Base-by-base conservation (phyloP, 805 yeast genomes). In the Candida michaelii region DNA sequence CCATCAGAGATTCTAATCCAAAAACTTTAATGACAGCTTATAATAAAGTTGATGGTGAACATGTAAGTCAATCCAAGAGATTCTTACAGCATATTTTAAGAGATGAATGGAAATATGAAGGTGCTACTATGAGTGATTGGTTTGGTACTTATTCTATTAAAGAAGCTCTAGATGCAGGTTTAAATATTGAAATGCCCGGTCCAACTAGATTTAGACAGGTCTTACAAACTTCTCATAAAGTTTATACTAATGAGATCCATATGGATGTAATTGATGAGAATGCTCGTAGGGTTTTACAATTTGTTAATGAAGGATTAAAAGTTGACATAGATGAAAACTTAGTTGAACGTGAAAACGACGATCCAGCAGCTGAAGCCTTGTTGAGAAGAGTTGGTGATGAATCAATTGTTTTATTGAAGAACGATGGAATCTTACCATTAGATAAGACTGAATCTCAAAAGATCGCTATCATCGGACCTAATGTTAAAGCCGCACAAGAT, bases 101-200 rank as follows among this genome's bases (percentile, higher is more conserved):
- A 42, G 54, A 65, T 2, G 85, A 81, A 55, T 81, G 83, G 83
- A 63, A 66, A 4, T 81, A 69, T 62, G 63, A 74, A 6, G 86
- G 86, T 33, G 56, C 73, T 29, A 56, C 73, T 27, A 78, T 82
- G 80, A 74, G 82, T 21, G 87, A 81, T 59, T 81, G 86, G 86
- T 74, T 54, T 54, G 87, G 86, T 18, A 68, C 72, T 8, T 79
- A 75, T 56, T 67, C 80, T 12, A 61, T 63, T 27, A 65, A 63
- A 32, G 72, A 67, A 32, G 52, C 82, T 11, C 55, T 80, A 36
- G 67, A 71, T 30, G 77, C 77, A 27, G 85, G 86, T 6, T 62
- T 82, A 42, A 82, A 80, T 54, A 62, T 82, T 51, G 87, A 82
- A 58, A 79, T 79, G 83, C 87, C 87, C 1, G 87, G 86, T 27